Evolutionary conservation across 495 filamentous ascomycete genomes (phyloP).

Genomic region (Terfezia boudieri): DNA sequence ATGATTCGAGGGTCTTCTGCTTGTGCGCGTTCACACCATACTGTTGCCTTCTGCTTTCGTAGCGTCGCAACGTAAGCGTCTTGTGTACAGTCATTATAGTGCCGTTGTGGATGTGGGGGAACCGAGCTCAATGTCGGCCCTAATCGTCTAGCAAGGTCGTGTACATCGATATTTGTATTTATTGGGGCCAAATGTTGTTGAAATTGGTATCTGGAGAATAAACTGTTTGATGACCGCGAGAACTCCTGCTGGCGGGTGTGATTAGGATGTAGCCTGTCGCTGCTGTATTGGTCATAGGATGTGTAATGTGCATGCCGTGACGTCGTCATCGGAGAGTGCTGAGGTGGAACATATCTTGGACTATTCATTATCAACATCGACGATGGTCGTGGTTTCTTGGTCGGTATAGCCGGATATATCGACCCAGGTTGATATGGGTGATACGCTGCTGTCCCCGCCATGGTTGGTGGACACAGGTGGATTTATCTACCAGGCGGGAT

Average conservation of each 20-base stretch:
- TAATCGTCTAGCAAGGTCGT: neutral
- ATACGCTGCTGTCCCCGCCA: neutral
- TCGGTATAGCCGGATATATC: neutral
- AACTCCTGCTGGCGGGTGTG: neutral
- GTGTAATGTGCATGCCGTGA: neutral
- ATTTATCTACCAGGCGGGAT: too few species aligned
- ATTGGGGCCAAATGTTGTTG: neutral
- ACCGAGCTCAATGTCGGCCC: neutral
- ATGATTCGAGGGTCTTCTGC: constrained; percentile 68
- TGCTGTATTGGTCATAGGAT: neutral
- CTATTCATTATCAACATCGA: neutral
- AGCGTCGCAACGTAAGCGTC: constrained; percentile 67
- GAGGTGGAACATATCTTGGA: neutral
- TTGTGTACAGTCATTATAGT: neutral
- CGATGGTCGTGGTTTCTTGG: neutral
- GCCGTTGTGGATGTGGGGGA: neutral
- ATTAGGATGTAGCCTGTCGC: neutral
- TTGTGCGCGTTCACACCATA: constrained; percentile 94
- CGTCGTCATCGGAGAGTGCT: neutral
- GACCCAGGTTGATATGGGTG: neutral
- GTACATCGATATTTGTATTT: neutral
- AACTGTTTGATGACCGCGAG: neutral
- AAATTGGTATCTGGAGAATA: neutral
- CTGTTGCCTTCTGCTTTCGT: constrained; percentile 88
- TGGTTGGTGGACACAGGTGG: too few species aligned